Evolutionary conservation across 441 rosid genomes (phyloP).

Genomic region (Isatis lusitanica): DNA sequence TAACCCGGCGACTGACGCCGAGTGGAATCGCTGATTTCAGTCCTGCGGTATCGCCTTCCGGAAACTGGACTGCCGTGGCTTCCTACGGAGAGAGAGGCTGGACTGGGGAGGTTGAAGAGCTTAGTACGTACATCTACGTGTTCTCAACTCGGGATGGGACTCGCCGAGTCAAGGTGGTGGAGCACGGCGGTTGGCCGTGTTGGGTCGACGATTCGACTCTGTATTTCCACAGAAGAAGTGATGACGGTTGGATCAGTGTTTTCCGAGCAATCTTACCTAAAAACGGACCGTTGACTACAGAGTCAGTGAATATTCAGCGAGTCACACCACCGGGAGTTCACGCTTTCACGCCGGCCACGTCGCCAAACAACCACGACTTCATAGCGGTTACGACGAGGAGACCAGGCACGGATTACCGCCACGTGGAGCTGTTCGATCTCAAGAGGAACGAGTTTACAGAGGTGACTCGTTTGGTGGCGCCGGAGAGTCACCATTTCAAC

Average conservation of each 20-base stretch:
- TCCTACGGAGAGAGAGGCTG: conserved; percentile 73
- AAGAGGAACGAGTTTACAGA: conserved; percentile 53
- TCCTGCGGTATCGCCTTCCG: conserved; percentile 83
- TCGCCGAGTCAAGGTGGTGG: conserved; percentile 66
- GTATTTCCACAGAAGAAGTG: conserved; percentile 69
- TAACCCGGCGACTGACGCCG: conserved; percentile 71
- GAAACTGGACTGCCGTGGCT: conserved; percentile 73
- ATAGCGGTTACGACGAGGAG: conserved; percentile 72
- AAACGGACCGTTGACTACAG: conserved; percentile 32
- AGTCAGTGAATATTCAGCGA: conserved; percentile 55
- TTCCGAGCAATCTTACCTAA: conserved; percentile 54
- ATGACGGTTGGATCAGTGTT: conserved; percentile 78
- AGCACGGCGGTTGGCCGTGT: conserved; percentile 93
- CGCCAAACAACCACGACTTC: conserved; percentile 73
- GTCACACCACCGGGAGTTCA: conserved; percentile 85
- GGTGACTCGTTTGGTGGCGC: conserved; percentile 69
- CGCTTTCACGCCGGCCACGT: conserved; percentile 86
- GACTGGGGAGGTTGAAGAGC: conserved; percentile 80
- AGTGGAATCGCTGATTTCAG: conserved; percentile 76
- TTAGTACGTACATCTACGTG: conserved; percentile 67
- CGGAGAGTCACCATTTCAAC: conserved; percentile 67
- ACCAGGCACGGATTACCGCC: conserved; percentile 58
- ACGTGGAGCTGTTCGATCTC: conserved; percentile 73
- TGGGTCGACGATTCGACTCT: conserved; percentile 82
- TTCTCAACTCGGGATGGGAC: conserved; percentile 74